Conservation (phyloP, 2,329 filamentous ascomycete species). For the Beauveria australis region DNA sequence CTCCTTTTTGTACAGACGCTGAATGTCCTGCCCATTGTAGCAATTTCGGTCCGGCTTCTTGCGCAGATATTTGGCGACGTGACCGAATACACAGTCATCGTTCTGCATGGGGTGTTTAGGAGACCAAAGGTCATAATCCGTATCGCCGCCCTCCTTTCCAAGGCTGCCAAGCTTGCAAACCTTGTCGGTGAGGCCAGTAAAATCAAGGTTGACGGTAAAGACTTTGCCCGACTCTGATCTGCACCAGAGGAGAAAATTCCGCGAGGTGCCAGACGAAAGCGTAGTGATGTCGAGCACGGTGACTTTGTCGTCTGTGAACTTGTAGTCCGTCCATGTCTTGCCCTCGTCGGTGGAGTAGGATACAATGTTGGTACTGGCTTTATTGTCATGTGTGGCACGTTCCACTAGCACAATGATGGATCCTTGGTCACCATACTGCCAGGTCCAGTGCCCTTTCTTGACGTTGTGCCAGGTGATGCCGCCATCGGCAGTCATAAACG, state of each 20-base stretch:
- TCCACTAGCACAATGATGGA: constrained; percentile 84
- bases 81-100: constrained; percentile 84
- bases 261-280: constrained; percentile 77
- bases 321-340: constrained; percentile 64
- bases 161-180: constrained; percentile 63
- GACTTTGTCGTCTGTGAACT: constrained; percentile 65
- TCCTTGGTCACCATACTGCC: constrained; percentile 93
- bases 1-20: constrained; percentile 60
- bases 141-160: constrained; percentile 50
- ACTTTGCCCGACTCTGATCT: constrained; percentile 47
- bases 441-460: constrained; percentile 82
- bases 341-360: constrained; percentile 79
- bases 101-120: constrained; percentile 74
- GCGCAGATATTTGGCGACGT: constrained; percentile 79
- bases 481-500: constrained; percentile 86
- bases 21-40: constrained; percentile 69
- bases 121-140: constrained; percentile 80
- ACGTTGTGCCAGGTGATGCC: constrained; percentile 80
- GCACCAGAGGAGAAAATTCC: constrained; percentile 89
- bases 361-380: constrained; percentile 58
- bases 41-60: constrained; percentile 75
- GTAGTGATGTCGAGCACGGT: constrained; percentile 76
- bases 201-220: constrained; percentile 79
- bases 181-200: constrained; percentile 67
- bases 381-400: constrained; percentile 58